Evolutionary conservation across 345 rosid species (phyloP).

Genomic region (Kernera saxatilis): DNA sequence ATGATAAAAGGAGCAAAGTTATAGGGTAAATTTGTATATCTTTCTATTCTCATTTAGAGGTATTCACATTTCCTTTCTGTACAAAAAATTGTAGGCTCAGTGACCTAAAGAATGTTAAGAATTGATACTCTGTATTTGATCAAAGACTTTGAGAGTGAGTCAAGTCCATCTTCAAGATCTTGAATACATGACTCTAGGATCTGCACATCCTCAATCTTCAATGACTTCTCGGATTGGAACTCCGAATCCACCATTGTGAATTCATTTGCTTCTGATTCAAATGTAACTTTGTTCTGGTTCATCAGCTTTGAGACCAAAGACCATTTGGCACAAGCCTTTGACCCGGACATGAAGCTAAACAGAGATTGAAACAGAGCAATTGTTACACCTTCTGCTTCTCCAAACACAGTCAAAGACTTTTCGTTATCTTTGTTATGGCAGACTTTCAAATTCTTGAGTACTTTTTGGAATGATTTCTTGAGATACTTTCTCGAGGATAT

Average conservation of each 20-base stretch:
- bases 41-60: background rate
- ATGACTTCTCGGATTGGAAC: slow-evolving; percentile 13
- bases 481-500: slow-evolving; percentile 21
- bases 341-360: slow-evolving; percentile 32
- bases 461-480: slow-evolving; percentile 18
- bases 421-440: background rate
- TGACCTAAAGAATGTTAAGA: slow-evolving; percentile 33
- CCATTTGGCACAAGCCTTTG: slow-evolving; percentile 23
- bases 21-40: background rate
- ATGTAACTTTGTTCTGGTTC: slow-evolving; percentile 22
- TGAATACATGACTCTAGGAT: slow-evolving; percentile 32
- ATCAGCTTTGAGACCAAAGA: slow-evolving; percentile 38
- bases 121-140: slow-evolving; percentile 35
- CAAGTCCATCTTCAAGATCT: slow-evolving; percentile 40
- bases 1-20: background rate
- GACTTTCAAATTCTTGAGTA: slow-evolving; percentile 18
- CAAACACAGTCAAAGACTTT: slow-evolving; percentile 9
- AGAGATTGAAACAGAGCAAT: slow-evolving; percentile 33
- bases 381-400: slow-evolving; percentile 32
- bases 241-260: slow-evolving; percentile 26
- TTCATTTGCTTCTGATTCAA: slow-evolving; percentile 31
- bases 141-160: slow-evolving; percentile 31
- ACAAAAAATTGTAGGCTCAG: background rate
- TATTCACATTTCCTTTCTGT: background rate
- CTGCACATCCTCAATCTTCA: slow-evolving; percentile 12